Evolutionary conservation across 306 rosid species (phyloP), one percentile per base, ranked within the genome.

Genomic region (Vicia faba): DNA sequence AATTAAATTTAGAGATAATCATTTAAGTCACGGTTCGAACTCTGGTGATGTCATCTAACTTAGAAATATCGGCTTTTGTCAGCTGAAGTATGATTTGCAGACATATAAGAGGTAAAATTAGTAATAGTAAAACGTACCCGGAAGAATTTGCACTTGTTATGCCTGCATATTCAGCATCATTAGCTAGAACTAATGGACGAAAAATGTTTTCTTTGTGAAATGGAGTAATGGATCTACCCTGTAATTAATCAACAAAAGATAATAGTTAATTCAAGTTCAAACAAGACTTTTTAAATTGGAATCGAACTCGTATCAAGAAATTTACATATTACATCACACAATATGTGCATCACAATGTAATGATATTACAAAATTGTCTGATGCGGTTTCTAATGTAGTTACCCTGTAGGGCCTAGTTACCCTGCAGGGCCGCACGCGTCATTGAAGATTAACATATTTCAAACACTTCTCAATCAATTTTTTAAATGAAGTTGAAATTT

Each of bases 201-300:
- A 75, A 73, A 60, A 54, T 80, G 2, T 82, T 78, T 55, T 69
- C 55, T 71, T 70, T 78, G 78, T 75, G 77, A 36, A 80, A 19
- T 19, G 96, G 96, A 31, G 97, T 77, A 68, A 93, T 90, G 18
- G 95, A 79, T 61, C 74, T 79, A 65, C 99, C 99, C 99, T 93
- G 77, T 29, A 41, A 66, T 54, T 66, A 12, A n/a, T 18, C 13
- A 10, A 61, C 25, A 16, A 20, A 36, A 3, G 14, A n/a, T 7
- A 13, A 46, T 64, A 33, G 18, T 51, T 49, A 23, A 66, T 45
- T n/a, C 4, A 66, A 51, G 14, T 51, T 51, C 31, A 19, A 51
- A 19, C 29, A 4, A 2, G 3, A 44, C 0, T n/a, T 44, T 44
- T 44, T 44, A 44, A 44, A 2, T 13, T 13, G 8, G 7, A 13